Percentiles rank a stretch among this genome's conserved stretches.
Evolutionary conservation across 139 green algal species (phyloP).

Genomic region (Choricystis sp.): DNA sequence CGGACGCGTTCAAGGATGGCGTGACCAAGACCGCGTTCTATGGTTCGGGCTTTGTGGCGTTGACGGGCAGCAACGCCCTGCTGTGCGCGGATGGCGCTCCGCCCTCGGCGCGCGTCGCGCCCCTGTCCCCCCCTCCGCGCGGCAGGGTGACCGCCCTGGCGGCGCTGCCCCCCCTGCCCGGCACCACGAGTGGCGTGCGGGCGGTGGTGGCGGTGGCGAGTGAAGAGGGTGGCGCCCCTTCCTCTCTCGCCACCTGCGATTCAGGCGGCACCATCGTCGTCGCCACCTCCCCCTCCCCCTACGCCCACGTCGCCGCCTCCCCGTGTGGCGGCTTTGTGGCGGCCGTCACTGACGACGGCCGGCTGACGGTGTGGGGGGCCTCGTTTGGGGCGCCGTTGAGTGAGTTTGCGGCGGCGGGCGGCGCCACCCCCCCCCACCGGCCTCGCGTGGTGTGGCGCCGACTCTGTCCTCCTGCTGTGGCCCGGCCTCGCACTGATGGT

Average conservation of each 20-base stretch:
- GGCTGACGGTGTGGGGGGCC: constrained; percentile 6
- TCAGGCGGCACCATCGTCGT: not conserved
- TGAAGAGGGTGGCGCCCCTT: no score
- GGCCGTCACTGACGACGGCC: constrained; percentile 19
- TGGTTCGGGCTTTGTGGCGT: not conserved
- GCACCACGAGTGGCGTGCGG: not conserved
- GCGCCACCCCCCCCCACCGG: constrained; percentile 14
- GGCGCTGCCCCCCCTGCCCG: not conserved
- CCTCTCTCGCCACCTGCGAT: not conserved
- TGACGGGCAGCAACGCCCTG: not conserved
- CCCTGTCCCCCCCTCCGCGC: not conserved
- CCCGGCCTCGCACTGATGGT: constrained; percentile 38
- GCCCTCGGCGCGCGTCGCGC: not conserved
- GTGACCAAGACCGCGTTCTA: not conserved
- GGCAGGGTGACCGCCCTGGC: not conserved
- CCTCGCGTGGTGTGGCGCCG: constrained; percentile 46
- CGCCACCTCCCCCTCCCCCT: not conserved
- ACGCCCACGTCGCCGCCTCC: constrained; percentile 20
- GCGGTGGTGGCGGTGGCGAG: not conserved
- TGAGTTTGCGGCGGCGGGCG: constrained; percentile 39
- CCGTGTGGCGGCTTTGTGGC: constrained; percentile 42
- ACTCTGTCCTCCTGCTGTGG: constrained; percentile 48
- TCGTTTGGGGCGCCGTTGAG: constrained; percentile 38
- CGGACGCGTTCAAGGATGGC: not conserved
- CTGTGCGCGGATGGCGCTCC: not conserved